Evolutionary conservation across 371 early-diverging fungal species (phyloP), one percentile per base, ranked within the genome.

Genomic region (Haplosporangium sp.): DNA sequence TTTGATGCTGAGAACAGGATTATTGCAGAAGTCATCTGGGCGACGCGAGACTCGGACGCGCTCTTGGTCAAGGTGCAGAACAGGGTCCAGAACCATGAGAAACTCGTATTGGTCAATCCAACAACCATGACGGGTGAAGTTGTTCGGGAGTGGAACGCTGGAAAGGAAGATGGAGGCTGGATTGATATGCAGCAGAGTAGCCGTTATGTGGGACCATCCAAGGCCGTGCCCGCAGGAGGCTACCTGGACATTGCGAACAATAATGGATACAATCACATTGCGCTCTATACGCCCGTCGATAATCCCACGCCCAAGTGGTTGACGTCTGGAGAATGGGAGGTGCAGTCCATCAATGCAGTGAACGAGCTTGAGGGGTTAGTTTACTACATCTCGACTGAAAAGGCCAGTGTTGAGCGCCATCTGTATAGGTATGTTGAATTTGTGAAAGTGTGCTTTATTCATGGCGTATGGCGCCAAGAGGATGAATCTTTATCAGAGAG

Each of bases 251-350:
- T 95, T 12, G 87, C 88, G 38, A 93, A 95, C 62, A 84, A 91
- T 58, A 85, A 91, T 23, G 96, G 95, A 0, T 94, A 86, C 81
- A 82, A 87, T 62, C 99, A 98, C 73, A 63, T 98, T 52, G 98
- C 94, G 3, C 85, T 94, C 42, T 94, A 93, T 58, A 72, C 83
- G 11, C 82, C 88, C 12, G 58, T 85, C 1, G 72, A 75, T 20
- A 81, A 80, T 6, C 57, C 67, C 6, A 74, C 80, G 20, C 92
- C 94, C 0, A 74, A 84, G 14, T 95, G 93, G 92, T 74, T 98
- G 43, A 98, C 99, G 0, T 76, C 80, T 9, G 98, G 98, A 7
- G 81, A 87, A 61, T 97, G 90, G 88, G 98, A 98, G 68, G 95
- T 98, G 13, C 83, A 85, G 21, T 87, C 87, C 4, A 84, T 89